Conservation (phyloP, 257 asterid species). For the Ehretia macrophylla region DNA sequence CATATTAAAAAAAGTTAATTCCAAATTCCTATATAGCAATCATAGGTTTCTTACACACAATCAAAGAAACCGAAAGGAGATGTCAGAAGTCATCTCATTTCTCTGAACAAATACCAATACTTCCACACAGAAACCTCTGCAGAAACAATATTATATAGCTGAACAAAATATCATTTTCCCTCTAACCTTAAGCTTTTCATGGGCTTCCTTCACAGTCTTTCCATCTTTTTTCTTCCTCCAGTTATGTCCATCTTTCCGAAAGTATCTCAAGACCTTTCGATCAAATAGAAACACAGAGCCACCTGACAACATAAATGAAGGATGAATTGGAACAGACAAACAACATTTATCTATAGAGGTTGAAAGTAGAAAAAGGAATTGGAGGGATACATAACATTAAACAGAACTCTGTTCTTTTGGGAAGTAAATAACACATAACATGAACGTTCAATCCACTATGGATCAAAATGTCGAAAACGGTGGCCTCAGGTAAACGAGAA, state of each 20-base stretch:
- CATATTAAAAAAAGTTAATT: background rate
- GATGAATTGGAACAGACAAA: background rate
- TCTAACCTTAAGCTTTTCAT: slow-evolving; percentile 90
- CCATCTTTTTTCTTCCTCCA: slow-evolving; percentile 99
- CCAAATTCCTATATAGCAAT: too few species aligned
- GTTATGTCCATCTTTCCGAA: slow-evolving; percentile 96
- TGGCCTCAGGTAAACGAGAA: background rate
- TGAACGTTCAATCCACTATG: background rate
- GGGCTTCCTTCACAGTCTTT: slow-evolving; percentile 96
- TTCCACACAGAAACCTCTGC: too few species aligned
- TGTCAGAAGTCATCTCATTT: too few species aligned
- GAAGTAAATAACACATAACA: too few species aligned
- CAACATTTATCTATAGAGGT: background rate
- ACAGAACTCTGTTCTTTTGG: too few species aligned
- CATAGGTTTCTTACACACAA: background rate
- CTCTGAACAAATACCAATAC: too few species aligned
- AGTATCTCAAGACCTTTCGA: slow-evolving; percentile 85
- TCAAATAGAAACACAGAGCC: slow-evolving; percentile 96
- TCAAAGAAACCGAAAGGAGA: background rate
- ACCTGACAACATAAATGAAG: slow-evolving; percentile 47
- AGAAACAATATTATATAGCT: background rate
- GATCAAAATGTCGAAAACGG: background rate
- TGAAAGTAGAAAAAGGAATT: background rate
- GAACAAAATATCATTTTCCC: slow-evolving; percentile 12
- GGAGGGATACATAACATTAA: background rate